A percentile compares a stretch with the other conserved stretches of the same genome.
Evolutionary conservation across 148 eudicot species (phyloP).

Genomic region (Fagopyrum homotropicum): DNA sequence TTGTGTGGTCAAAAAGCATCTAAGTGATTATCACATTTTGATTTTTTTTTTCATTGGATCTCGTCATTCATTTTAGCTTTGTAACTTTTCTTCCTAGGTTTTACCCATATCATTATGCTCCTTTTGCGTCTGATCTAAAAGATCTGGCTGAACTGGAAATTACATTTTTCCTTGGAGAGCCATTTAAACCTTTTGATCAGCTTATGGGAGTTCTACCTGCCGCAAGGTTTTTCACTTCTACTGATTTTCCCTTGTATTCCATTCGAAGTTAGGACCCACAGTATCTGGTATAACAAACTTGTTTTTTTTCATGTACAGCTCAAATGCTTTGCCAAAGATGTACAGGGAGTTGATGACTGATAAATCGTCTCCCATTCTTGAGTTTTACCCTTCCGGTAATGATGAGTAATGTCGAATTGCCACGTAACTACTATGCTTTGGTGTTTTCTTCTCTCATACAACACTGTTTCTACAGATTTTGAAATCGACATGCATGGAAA

Average conservation of each 20-base stretch:
- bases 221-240: slow-evolving; percentile 51
- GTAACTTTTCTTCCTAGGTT: slow-evolving; percentile 42
- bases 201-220: slow-evolving; percentile 95
- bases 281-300: not conserved
- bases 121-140: slow-evolving; percentile 94
- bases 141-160: slow-evolving; percentile 81
- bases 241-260: not conserved
- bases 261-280: not conserved
- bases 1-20: not conserved
- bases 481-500: slow-evolving; percentile 97
- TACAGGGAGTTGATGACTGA: slow-evolving; percentile 85
- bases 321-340: slow-evolving; percentile 80
- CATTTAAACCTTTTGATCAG: slow-evolving; percentile 98
- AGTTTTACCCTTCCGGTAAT: slow-evolving; percentile 85
- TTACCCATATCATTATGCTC: slow-evolving; percentile 98
- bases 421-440: not conserved
- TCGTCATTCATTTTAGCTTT: slow-evolving; percentile 9
- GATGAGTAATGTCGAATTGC: slow-evolving; percentile 10
- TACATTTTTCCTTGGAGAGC: slow-evolving; percentile 88
- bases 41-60: not conserved
- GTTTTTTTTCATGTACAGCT: slow-evolving; percentile 33
- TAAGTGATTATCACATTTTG: not conserved
- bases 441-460: slow-evolving; percentile 9
- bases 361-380: slow-evolving; percentile 69
- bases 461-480: slow-evolving; percentile 49